A percentile compares a stretch with the other conserved stretches of the same genome.
These are phyloP conservation scores for Aplosporella prunicola DNA, from an alignment of 2,329 filamentous ascomycete genomes.

Conservation along the genomic window DNA sequence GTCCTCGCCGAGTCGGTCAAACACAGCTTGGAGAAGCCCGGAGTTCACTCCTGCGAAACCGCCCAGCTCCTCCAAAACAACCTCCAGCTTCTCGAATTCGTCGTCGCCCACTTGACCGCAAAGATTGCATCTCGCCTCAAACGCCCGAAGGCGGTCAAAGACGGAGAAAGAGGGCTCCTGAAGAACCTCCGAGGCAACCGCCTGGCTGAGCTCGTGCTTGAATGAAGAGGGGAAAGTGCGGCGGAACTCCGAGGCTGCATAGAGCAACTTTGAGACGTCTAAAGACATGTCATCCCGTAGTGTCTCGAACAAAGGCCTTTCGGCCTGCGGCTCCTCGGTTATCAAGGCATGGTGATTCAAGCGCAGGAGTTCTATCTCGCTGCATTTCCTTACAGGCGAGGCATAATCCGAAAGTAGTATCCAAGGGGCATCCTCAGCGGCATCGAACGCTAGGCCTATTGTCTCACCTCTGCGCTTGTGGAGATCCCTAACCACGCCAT, in stretches of 20 bases:
- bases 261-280: conserved; percentile 53
- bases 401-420: conserved; percentile 74
- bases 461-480: conserved; percentile 80
- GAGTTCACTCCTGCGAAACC: conserved; percentile 43
- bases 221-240: conserved; percentile 62
- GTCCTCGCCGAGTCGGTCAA: conserved; percentile 39
- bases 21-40: conserved; percentile 42
- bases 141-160: conserved; percentile 62
- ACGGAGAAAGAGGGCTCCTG: conserved; percentile 51
- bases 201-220: conserved; percentile 55
- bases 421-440: conserved; percentile 65
- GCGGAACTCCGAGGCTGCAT: conserved; percentile 60
- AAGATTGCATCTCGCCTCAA: conserved; percentile 73
- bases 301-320: conserved; percentile 27
- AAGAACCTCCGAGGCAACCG: conserved; percentile 63
- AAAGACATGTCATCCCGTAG: conserved; percentile 44
- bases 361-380: conserved; percentile 62
- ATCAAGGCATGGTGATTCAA: conserved; percentile 51
- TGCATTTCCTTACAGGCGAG: conserved; percentile 71
- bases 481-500: conserved; percentile 72
- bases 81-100: conserved; percentile 60
- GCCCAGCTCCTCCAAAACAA: conserved; percentile 56
- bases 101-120: conserved; percentile 74
- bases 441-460: conserved; percentile 66
- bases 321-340: conserved; percentile 13